Evolutionary conservation across 164 flowering plant genomes (phyloP).

Genomic region (Umbellularia californica): DNA sequence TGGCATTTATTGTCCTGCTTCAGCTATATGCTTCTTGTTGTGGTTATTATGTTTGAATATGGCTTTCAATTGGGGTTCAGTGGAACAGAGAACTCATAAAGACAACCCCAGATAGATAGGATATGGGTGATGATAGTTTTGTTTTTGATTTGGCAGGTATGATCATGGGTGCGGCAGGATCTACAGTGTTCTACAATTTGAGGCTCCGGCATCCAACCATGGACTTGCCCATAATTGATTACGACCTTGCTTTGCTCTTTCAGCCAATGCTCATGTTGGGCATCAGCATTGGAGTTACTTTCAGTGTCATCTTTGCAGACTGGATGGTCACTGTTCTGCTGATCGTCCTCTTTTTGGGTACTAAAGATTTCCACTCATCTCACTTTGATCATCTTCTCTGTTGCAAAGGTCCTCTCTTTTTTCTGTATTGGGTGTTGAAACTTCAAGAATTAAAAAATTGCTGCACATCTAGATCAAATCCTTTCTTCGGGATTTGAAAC

Average conservation of each 20-base stretch:
- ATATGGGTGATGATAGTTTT: no score
- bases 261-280: slow-evolving; percentile 72
- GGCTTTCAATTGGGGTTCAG: no score
- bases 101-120: no score
- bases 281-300: slow-evolving; percentile 55
- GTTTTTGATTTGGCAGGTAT: slow-evolving; percentile 30
- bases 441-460: no score
- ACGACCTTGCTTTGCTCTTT: slow-evolving; percentile 53
- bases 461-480: background rate
- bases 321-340: slow-evolving; percentile 67
- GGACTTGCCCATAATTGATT: slow-evolving; percentile 54
- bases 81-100: no score
- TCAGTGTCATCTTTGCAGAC: slow-evolving; percentile 55
- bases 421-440: background rate
- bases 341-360: slow-evolving; percentile 52
- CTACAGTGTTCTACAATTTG: slow-evolving; percentile 50
- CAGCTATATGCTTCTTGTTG: no score
- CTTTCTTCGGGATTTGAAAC: background rate
- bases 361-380: background rate
- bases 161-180: slow-evolving; percentile 57
- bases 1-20: no score
- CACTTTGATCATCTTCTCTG: background rate
- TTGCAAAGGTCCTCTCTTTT: background rate
- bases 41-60: no score
- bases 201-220: slow-evolving; percentile 50